Conservation (phyloP, 116 monocot genomes). For the Iris pallida region DNA sequence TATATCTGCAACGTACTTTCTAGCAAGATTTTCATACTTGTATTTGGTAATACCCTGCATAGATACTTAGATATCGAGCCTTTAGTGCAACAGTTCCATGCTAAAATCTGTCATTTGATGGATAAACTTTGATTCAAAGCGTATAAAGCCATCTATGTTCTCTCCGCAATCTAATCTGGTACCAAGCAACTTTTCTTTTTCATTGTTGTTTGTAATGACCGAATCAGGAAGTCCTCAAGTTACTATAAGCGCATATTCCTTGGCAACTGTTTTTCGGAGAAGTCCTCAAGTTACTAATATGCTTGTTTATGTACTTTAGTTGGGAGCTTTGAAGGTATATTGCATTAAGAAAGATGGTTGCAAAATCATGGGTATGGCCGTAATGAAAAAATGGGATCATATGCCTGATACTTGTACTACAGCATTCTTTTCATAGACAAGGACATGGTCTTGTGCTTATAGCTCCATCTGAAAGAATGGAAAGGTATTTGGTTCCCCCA, state of each 20-base stretch:
- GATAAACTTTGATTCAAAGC: too few relatives aligned
- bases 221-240: too few relatives aligned
- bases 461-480: constrained; percentile 8
- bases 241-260: neutral
- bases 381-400: neutral
- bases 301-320: neutral
- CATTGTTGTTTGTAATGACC: too few relatives aligned
- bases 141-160: too few relatives aligned
- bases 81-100: too few relatives aligned
- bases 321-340: neutral
- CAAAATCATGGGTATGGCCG: neutral
- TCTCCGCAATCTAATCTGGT: too few relatives aligned
- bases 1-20: too few relatives aligned
- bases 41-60: too few relatives aligned
- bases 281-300: constrained; percentile 6
- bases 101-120: too few relatives aligned
- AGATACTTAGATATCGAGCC: too few relatives aligned
- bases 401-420: constrained; percentile 4
- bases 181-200: too few relatives aligned
- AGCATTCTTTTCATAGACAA: constrained; percentile 1
- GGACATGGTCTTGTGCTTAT: neutral
- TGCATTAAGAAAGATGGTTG: neutral
- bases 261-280: neutral
- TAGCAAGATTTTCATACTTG: too few relatives aligned
- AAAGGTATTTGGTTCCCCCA: constrained; percentile 1